Evolutionary conservation across 2,329 filamentous ascomycete species (phyloP).

Genomic region (Aspergillus awamori): DNA sequence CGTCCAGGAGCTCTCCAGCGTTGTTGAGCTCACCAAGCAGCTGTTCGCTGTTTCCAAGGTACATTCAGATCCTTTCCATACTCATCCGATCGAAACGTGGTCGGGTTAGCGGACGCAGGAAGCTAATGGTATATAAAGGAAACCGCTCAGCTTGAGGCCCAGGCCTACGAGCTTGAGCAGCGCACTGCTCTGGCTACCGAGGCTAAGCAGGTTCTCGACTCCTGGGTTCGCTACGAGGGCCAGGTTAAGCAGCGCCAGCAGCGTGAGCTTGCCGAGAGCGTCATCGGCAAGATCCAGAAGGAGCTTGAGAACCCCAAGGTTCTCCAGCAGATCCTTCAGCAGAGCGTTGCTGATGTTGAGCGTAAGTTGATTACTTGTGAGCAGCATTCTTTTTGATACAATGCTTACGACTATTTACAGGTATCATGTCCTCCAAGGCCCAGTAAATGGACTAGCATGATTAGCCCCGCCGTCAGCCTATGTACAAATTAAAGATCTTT

Average conservation of each 20-base stretch:
- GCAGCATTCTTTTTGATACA: neutral
- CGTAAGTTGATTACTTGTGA: slow-evolving; percentile 60
- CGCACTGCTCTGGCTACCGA: slow-evolving; percentile 87
- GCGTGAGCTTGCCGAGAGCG: slow-evolving; percentile 85
- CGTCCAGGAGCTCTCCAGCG: slow-evolving; percentile 90
- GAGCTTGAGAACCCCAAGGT: slow-evolving; percentile 97
- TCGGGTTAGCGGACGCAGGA: neutral
- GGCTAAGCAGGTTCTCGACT: slow-evolving; percentile 94
- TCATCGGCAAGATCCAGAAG: slow-evolving; percentile 98
- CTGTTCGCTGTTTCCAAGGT: slow-evolving; percentile 99
- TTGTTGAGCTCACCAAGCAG: slow-evolving; percentile 95
- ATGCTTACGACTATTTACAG: slow-evolving; percentile 21
- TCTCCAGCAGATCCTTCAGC: slow-evolving; percentile 95
- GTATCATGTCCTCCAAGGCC: slow-evolving; percentile 45
- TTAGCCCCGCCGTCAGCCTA: slow-evolving; percentile 36
- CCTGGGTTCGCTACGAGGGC: slow-evolving; percentile 97
- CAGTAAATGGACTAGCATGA: slow-evolving; percentile 40
- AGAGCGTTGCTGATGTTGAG: slow-evolving; percentile 95
- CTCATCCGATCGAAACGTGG: neutral
- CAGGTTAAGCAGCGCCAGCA: slow-evolving; percentile 99
- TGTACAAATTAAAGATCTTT: slow-evolving; percentile 47
- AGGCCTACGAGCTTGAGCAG: slow-evolving; percentile 98
- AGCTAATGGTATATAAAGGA: slow-evolving; percentile 60
- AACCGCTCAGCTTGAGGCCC: slow-evolving; percentile 91
- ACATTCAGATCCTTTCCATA: slow-evolving; percentile 29